These are phyloP conservation scores for Ceratobasidium sp. DNA, from an alignment of 1,284 basidiomycete genomes.

Conservation along the genomic window DNA sequence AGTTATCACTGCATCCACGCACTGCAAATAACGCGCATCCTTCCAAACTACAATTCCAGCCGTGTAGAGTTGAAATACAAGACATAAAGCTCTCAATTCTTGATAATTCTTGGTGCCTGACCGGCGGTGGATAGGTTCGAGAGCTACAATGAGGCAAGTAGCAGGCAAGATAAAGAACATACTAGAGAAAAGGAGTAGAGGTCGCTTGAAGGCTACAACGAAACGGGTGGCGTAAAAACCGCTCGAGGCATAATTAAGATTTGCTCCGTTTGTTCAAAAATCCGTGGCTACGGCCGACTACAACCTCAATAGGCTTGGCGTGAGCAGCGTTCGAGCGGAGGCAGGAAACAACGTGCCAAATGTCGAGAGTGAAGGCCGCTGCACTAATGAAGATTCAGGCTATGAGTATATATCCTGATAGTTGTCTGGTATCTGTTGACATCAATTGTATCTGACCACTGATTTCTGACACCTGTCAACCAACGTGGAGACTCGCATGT, in stretches of 20 bases:
- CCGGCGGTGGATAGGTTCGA: neutral
- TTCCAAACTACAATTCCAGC: neutral
- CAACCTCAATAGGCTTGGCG: too few relatives aligned
- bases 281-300: too few relatives aligned
- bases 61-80: neutral
- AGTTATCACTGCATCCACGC: neutral
- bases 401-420: too few relatives aligned
- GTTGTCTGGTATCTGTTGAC: too few relatives aligned
- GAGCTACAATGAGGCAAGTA: neutral
- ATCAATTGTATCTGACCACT: neutral
- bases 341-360: too few relatives aligned
- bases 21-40: slow-evolving; percentile 6
- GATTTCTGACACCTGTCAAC: neutral
- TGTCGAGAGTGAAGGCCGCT: too few relatives aligned
- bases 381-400: too few relatives aligned
- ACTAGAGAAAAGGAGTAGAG: slow-evolving; percentile 6
- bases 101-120: slow-evolving; percentile 6
- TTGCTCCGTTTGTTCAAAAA: too few relatives aligned
- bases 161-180: neutral
- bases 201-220: neutral
- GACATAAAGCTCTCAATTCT: neutral
- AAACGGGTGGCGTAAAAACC: neutral
- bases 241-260: neutral
- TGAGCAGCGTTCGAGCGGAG: too few relatives aligned
- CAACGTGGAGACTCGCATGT: neutral